phyloP scores from a whole-genome alignment of 441 rosid genomes.

The Pelargonium australe region DNA sequence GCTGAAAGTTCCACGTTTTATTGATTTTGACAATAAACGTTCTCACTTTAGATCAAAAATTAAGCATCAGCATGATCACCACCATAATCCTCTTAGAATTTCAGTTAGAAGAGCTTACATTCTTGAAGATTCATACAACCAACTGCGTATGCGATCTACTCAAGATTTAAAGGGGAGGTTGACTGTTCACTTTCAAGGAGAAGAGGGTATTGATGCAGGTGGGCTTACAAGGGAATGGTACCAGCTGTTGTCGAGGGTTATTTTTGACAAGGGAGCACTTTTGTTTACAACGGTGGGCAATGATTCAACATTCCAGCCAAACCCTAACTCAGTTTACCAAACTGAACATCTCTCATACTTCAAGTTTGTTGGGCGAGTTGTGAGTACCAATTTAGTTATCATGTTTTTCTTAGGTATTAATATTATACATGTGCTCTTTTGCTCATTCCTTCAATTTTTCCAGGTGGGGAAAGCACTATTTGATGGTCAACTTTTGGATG shows the following conservation, averaged over 20 bases:
- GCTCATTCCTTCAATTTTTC: slow-evolving; percentile 23
- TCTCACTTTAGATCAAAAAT: slow-evolving; percentile 91
- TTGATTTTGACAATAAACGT: slow-evolving; percentile 97
- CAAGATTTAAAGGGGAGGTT: slow-evolving; percentile 91
- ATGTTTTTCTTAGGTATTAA: not conserved
- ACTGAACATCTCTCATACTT: slow-evolving; percentile 97
- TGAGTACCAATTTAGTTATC: slow-evolving; percentile 23
- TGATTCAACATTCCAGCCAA: slow-evolving; percentile 94
- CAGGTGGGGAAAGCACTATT: slow-evolving; percentile 95
- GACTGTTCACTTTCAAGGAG: slow-evolving; percentile 97
- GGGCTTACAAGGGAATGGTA: slow-evolving; percentile 99
- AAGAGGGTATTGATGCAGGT: slow-evolving; percentile 99
- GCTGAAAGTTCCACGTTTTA: slow-evolving; percentile 89
- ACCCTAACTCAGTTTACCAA: slow-evolving; percentile 94
- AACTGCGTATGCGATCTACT: slow-evolving; percentile 86
- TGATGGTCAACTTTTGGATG: slow-evolving; percentile 99
- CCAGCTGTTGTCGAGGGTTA: slow-evolving; percentile 89
- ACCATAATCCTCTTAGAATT: slow-evolving; percentile 79
- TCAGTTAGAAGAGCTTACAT: slow-evolving; percentile 90
- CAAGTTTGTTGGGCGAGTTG: slow-evolving; percentile 97
- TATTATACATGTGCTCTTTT: slow-evolving; percentile 19
- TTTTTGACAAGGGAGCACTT: slow-evolving; percentile 91
- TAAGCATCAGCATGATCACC: slow-evolving; percentile 87
- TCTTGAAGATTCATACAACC: slow-evolving; percentile 96
- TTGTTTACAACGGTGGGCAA: slow-evolving; percentile 96